Evolutionary conservation across 2,329 filamentous ascomycete genomes (phyloP), one percentile per base, ranked within the genome.

Genomic region (Pleoardoris graminearum): DNA sequence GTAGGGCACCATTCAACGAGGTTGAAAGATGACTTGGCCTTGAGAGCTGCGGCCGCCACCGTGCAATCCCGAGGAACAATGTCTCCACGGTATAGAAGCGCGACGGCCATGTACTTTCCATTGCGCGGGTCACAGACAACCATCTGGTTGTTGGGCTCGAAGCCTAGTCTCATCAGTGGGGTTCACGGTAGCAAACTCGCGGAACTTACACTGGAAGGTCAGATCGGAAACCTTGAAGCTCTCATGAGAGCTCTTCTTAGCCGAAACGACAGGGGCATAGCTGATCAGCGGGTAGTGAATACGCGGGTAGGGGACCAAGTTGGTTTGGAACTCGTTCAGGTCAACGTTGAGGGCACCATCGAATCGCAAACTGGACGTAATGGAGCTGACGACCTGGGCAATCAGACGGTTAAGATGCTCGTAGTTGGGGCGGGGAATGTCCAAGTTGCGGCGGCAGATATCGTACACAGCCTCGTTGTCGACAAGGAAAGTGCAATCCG

Each of bases 201-300:
- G 29, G 0, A 16, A 67, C 67, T 53, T 64, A 88, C 86, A 88
- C 74, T 88, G 85, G 77, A 88, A 85, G 69, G 86, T 89, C 59
- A 89, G 77, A 61, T 94, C 90, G 57, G 85, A 82, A 50, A 91
- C 87, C 81, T 90, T 91, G 85, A 92, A 92, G 80, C 88, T 90
- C 80, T 94, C 90, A 71, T 94, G 90, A 42, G 86, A 84, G 75
- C 88, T 90, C 83, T 89, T 90, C 79, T 83, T 80, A 53, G 85
- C 84, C 19, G 85, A 88, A 59, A 89, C 80, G 63, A 89, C 86
- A 27, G 86, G 86, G 10, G 86, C 85, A 69, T 89, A 89, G 77
- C 83, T 86, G 77, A 89, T 87, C 41, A 89, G 76, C 47, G 86
- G 86, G 75, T 88, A 89, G 79, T 89, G 86, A 61, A 89, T 89